A percentile compares a stretch with the other conserved stretches of the same genome.
Evolutionary conservation across 169 alveolate genomes (phyloP).

Genomic region (Cystoisospora suis): DNA sequence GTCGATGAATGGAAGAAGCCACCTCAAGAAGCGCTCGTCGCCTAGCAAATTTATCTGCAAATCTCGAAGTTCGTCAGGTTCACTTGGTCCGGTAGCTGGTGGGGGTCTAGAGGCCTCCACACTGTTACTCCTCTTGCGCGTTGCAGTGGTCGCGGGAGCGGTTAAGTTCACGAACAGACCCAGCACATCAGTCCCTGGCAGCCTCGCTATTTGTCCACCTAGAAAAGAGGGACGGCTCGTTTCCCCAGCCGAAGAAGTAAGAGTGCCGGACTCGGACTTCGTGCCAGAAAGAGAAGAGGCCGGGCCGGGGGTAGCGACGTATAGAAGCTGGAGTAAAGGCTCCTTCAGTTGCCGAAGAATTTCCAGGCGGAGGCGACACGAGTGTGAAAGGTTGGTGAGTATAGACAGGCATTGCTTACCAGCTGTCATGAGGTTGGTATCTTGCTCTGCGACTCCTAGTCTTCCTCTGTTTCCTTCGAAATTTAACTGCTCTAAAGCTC

Average conservation of each 20-base stretch:
- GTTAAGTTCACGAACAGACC: conserved; percentile 11
- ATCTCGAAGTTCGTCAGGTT: neutral
- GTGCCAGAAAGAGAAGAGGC: neutral
- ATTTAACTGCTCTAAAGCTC: no score
- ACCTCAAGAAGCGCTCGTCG: neutral
- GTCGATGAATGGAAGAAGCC: neutral
- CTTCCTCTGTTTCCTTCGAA: no score
- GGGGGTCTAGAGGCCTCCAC: no score
- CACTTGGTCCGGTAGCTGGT: neutral
- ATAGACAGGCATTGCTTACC: neutral
- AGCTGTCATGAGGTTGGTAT: neutral
- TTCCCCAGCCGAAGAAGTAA: neutral
- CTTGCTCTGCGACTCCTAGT: no score
- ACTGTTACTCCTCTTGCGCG: neutral
- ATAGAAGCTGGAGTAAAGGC: neutral
- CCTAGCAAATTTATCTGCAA: neutral
- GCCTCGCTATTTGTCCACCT: neutral
- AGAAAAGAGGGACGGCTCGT: neutral
- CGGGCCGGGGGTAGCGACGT: neutral
- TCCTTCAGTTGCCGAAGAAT: neutral
- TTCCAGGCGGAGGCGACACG: neutral
- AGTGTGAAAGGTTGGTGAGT: neutral
- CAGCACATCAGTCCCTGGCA: neutral
- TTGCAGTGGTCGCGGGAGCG: neutral
- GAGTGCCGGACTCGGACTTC: neutral